Evolutionary conservation across 495 filamentous ascomycete genomes (phyloP), one percentile per base, ranked within the genome.

Genomic region (Penicillium canariense): DNA sequence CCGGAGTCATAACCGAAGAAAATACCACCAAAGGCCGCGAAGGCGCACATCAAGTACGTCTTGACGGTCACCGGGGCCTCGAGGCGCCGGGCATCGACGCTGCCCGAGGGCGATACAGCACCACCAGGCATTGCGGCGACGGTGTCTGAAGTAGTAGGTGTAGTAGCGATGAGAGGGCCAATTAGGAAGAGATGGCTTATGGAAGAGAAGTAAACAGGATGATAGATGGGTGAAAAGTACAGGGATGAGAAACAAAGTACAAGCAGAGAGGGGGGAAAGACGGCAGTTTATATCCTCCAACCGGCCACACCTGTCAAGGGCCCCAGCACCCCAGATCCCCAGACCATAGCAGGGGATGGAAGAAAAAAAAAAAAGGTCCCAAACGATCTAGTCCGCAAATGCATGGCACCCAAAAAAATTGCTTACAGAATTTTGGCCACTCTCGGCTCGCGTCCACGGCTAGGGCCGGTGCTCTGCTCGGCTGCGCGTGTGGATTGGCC

Each of bases 51-150:
- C 14, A 84, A 52, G 68, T 84, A 84, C 28, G 85, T 84, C 74
- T 81, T 83, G 54, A 77, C 31, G 43, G 83, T 85, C 58, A 85
- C 77, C 14, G 84, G 84, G 11, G 84, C 83, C 73, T 87, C 84
- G 61, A 83, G 63, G 50, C 73, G 73, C 39, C 55, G 49, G 26
- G 62, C 68, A 47, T 80, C 77, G 60, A 69, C 43, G 40, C 71
- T 75, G 43, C 62, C 71, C 26, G 58, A 45, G 45, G 62, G 39
- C 20, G 50, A 18, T 32, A 52, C 58, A 18, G 44, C 57, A 61
- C 63, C 58, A 52, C 60, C 63, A 44, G 61, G 61, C 62, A 59
- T 61, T 49, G 54, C 50, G 26, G 54, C 40, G 39, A 63, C 45
- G 30, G 39, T 45, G 32, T 35, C 55, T 55, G 34, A 28, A 40